Evolutionary conservation across 805 yeast genomes (phyloP).

Genomic region (Pichia paraexigua): DNA sequence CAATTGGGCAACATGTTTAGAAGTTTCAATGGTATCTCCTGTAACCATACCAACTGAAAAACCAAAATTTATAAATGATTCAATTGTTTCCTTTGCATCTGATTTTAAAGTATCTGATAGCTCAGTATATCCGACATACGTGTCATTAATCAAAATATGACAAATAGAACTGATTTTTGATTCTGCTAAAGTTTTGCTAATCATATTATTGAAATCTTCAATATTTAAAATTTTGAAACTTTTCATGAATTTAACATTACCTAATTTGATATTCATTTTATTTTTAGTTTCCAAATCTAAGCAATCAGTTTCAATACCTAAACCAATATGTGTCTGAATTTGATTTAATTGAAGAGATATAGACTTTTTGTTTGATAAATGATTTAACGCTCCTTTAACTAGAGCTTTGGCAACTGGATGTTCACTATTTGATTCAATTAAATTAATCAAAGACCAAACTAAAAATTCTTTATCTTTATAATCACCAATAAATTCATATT

Average conservation of each 20-base stretch:
- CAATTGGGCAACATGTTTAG: conserved; percentile 52
- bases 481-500: conserved; percentile 16
- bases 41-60: conserved; percentile 77
- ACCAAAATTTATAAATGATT: conserved; percentile 42
- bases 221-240: conserved; percentile 17
- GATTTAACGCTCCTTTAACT: conserved; percentile 25
- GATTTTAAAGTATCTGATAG: conserved; percentile 60
- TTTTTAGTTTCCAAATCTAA: conserved; percentile 17
- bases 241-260: conserved; percentile 40
- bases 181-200: conserved; percentile 6
- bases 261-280: conserved; percentile 36
- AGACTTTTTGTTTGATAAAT: not conserved
- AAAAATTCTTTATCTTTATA: conserved; percentile 18
- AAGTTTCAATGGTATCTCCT: conserved; percentile 69
- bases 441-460: conserved; percentile 45
- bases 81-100: conserved; percentile 55
- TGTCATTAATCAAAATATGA: conserved; percentile 45
- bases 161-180: conserved; percentile 19
- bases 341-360: conserved; percentile 23
- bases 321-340: conserved; percentile 35
- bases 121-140: conserved; percentile 56
- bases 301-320: conserved; percentile 33
- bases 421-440: conserved; percentile 64
- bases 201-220: conserved; percentile 13
- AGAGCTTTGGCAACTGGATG: conserved; percentile 86